Conservation (phyloP, 495 filamentous ascomycete genomes). For the Trichoderma orchidacearum region DNA sequence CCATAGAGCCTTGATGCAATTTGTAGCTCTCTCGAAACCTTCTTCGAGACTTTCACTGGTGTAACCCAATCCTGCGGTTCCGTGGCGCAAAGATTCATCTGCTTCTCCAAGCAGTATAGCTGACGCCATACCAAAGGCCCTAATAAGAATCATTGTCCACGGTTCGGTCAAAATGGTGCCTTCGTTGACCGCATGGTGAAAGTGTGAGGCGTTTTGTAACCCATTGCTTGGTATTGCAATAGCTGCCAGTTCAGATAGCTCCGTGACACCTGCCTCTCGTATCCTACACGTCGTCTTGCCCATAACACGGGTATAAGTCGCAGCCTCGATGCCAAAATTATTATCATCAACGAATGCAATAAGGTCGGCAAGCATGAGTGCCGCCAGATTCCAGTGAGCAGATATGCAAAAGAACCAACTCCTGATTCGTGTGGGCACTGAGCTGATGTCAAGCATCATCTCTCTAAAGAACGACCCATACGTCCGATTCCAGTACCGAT, state of each 20-base stretch:
- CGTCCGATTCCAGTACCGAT: constrained; percentile 28
- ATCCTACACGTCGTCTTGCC: constrained; percentile 15
- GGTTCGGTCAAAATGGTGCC: constrained; percentile 29
- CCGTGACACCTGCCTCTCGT: constrained; percentile 17
- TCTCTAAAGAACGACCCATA: constrained; percentile 30
- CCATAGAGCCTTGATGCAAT: constrained; percentile 26
- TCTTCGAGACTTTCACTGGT: constrained; percentile 10
- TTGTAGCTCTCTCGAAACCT: neutral
- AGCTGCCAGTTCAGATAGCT: constrained; percentile 22
- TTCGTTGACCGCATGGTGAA: constrained; percentile 17
- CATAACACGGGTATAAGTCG: constrained; percentile 14
- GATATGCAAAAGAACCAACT: constrained; percentile 34
- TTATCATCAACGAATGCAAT: constrained; percentile 25
- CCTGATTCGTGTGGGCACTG: constrained; percentile 27
- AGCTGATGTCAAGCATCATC: constrained; percentile 25
- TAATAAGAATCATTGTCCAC: constrained; percentile 30
- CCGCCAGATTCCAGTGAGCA: constrained; percentile 34
- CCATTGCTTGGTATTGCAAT: constrained; percentile 13
- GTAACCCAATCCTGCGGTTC: neutral
- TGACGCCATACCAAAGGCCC: constrained; percentile 27
- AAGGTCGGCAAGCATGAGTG: constrained; percentile 29
- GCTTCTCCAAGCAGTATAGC: constrained; percentile 14
- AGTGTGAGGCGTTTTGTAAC: constrained; percentile 8
- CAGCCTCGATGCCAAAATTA: constrained; percentile 9
- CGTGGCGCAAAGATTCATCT: neutral